phyloP scores from a whole-genome alignment of 148 eudicot genomes.

The Rhododendron kiyosumense region DNA sequence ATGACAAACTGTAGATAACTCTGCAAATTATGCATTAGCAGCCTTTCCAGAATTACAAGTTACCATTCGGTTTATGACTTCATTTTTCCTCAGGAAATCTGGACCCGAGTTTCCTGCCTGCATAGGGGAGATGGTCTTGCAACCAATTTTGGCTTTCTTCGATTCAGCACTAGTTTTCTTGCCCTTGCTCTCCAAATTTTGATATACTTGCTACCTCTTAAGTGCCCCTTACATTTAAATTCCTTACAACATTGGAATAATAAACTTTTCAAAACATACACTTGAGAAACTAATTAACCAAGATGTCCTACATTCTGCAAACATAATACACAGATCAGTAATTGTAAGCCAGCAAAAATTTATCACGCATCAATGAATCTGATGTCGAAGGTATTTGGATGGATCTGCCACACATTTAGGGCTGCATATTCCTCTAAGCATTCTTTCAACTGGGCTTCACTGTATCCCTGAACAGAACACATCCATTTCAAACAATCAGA shows the following conservation, averaged over 20 bases:
- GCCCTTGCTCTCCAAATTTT: not conserved
- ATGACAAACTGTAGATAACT: not conserved
- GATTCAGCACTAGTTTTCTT: not conserved
- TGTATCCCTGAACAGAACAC: slow-evolving; percentile 69
- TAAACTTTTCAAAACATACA: not conserved
- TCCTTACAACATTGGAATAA: not conserved
- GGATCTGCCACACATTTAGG: slow-evolving; percentile 97
- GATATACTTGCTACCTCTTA: not conserved
- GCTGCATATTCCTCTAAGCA: slow-evolving; percentile 96
- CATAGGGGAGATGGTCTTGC: not conserved
- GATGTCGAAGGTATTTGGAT: slow-evolving; percentile 88
- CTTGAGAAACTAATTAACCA: not conserved
- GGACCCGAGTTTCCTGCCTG: not conserved
- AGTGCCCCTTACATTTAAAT: not conserved
- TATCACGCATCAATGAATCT: slow-evolving; percentile 81
- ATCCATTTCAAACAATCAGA: slow-evolving; percentile 9
- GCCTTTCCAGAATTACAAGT: not conserved
- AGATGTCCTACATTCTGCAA: not conserved
- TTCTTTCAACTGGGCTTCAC: slow-evolving; percentile 92
- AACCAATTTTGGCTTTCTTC: not conserved
- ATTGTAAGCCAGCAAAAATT: not conserved
- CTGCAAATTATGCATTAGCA: not conserved
- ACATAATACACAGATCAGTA: not conserved
- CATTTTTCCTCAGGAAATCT: not conserved
- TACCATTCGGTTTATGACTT: not conserved